Evolutionary conservation across 2,329 filamentous ascomycete species (phyloP).

Genomic region (Epichloe brachyelytri): DNA sequence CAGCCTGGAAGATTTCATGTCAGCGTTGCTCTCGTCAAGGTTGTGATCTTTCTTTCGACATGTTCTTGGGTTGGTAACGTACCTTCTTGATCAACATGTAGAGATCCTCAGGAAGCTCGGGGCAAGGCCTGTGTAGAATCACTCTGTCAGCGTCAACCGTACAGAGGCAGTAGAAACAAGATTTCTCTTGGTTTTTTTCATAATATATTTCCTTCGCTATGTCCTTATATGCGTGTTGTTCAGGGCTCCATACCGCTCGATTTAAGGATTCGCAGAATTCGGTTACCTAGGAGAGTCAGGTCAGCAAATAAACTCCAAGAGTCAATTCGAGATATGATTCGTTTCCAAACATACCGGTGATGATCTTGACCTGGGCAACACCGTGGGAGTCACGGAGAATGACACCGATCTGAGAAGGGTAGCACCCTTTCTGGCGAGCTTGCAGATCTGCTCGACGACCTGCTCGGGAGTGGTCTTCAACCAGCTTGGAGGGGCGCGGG

Average conservation of each 20-base stretch:
- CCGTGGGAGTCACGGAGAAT: constrained; percentile 96
- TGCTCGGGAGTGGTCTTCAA: constrained; percentile 98
- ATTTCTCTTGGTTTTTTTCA: constrained; percentile 15
- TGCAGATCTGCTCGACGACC: constrained; percentile 98
- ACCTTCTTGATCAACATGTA: constrained; percentile 99
- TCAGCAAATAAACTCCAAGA: constrained; percentile 20
- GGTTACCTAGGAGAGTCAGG: constrained; percentile 62
- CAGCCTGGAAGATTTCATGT: constrained; percentile 48
- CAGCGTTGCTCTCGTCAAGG: neutral
- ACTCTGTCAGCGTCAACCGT: constrained; percentile 90
- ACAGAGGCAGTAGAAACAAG: constrained; percentile 55
- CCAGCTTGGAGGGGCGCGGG: constrained; percentile 83
- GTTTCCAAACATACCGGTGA: constrained; percentile 60
- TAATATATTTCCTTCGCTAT: constrained; percentile 15
- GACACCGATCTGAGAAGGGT: constrained; percentile 98
- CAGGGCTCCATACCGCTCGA: constrained; percentile 67
- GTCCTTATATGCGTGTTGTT: constrained; percentile 12
- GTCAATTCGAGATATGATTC: neutral
- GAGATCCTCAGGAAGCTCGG: constrained; percentile 97
- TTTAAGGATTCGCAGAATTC: constrained; percentile 99
- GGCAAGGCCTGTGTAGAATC: constrained; percentile 85
- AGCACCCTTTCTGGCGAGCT: constrained; percentile 97
- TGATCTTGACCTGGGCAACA: constrained; percentile 93
- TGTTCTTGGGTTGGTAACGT: constrained; percentile 10
- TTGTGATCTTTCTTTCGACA: neutral